A percentile compares a stretch with the other conserved stretches of the same genome.
Conservation (phyloP, 345 rosid genomes). For the Brassica incana region DNA sequence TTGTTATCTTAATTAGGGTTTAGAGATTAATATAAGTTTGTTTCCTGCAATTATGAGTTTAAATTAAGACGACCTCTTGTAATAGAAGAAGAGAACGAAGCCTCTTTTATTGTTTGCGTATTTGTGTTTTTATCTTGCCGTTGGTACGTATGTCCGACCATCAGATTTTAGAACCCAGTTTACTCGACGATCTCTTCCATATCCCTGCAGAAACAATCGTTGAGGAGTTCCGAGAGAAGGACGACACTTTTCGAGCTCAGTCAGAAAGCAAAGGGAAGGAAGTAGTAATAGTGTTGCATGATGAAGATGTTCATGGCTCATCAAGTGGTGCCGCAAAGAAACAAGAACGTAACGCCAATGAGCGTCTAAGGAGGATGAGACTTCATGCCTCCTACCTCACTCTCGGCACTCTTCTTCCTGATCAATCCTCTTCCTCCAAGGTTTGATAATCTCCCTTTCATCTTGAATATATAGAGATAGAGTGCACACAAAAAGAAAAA, state of each 20-base stretch:
- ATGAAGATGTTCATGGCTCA: background rate
- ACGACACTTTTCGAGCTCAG: slow-evolving; percentile 19
- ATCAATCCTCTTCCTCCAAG: slow-evolving; percentile 37
- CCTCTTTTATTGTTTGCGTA: background rate
- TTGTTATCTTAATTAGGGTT: slow-evolving; percentile 32
- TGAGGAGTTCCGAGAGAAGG: background rate
- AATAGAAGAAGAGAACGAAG: background rate
- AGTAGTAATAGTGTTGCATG: slow-evolving; percentile 1
- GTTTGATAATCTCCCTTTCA: background rate
- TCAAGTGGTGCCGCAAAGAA: slow-evolving; percentile 36
- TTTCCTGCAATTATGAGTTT: background rate
- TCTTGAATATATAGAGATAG: too few species aligned
- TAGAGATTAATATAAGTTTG: slow-evolving; percentile 14
- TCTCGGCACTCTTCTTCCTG: slow-evolving; percentile 43
- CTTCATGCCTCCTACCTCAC: slow-evolving; percentile 42
- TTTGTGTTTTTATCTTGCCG: background rate
- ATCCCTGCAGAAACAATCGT: slow-evolving; percentile 34
- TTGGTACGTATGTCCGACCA: slow-evolving; percentile 24
- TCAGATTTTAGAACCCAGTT: slow-evolving; percentile 22
- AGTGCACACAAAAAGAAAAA: too few species aligned
- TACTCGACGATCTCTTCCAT: slow-evolving; percentile 28
- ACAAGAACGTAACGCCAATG: slow-evolving; percentile 38
- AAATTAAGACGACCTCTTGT: background rate
- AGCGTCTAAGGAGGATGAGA: slow-evolving; percentile 38
- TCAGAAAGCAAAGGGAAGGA: slow-evolving; percentile 24